These are phyloP conservation scores for Boletus semigastroideus DNA, from an alignment of 1,284 basidiomycete species.

Conservation along the genomic window DNA sequence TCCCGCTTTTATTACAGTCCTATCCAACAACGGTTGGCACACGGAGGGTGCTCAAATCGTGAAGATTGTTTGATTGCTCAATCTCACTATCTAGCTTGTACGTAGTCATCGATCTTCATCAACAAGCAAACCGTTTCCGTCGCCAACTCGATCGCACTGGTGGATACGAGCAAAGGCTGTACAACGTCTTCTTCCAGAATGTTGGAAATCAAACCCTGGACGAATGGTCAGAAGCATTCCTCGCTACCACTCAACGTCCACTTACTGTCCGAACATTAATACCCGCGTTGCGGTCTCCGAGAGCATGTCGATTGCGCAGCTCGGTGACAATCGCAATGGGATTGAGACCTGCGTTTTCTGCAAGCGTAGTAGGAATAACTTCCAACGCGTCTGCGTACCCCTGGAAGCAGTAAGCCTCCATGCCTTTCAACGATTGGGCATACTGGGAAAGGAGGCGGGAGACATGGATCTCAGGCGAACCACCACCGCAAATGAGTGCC, in stretches of 20 bases:
- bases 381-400: constrained; percentile 98
- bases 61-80: not conserved
- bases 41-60: not conserved
- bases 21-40: no score
- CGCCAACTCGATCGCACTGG: constrained; percentile 92
- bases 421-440: constrained; percentile 93
- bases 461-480: constrained; percentile 97
- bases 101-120: constrained; percentile 97
- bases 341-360: constrained; percentile 98
- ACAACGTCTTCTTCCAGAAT: constrained; percentile 97
- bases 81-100: constrained; percentile 61
- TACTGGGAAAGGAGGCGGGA: constrained; percentile 93
- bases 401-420: constrained; percentile 99
- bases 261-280: constrained; percentile 96
- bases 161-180: constrained; percentile 94
- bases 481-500: constrained; percentile 95
- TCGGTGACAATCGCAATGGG: constrained; percentile 99
- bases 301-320: constrained; percentile 92
- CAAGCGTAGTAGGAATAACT: constrained; percentile 96
- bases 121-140: constrained; percentile 98
- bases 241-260: constrained; percentile 3
- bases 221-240: constrained; percentile 7
- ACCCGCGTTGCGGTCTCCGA: constrained; percentile 93
- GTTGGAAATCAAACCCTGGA: constrained; percentile 90
- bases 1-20: not conserved